Base-by-base conservation (phyloP, 331 rosid genomes). In the Rhamnella rubrinervis region DNA sequence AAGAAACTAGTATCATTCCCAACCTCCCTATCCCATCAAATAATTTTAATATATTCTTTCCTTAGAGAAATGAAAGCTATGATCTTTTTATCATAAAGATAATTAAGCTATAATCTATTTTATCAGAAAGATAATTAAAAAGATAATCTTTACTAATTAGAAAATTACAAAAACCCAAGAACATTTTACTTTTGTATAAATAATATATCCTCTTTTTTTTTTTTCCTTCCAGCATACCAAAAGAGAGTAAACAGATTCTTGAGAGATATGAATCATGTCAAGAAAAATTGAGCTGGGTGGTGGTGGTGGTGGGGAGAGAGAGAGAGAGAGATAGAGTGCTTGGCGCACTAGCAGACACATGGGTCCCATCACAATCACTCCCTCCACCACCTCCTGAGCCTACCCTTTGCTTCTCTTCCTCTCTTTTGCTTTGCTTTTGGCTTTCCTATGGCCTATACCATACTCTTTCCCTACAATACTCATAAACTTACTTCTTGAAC, bases 311-410 rank as follows among this genome's bases (percentile, higher is more conserved):
- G 23, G 53, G 28, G 62, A 55, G 63, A 38, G 40, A 8, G 77
- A 59, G 63, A 67, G 53, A 50, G 62, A 55, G 63, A 38, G 40
- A 8, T 77, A 59, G 63, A 67, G 86, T 82, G 85, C 82, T 58
- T 31, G 77, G 86, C 83, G 88, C 92, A 87, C 90, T 71, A 77
- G 75, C 74, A 81, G 86, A 85, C 88, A 85, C 31, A 40, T 62
- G 83, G 93, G 85, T 6, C 85, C 93, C 86, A 83, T 64, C 71
- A 59, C 61, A 83, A 87, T 87, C 90, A 85, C 81, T 80, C 62
- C 61, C 74, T 76, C 78, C 88, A 71, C 83, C 87, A 75, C 65
- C 78, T 68, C 49, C 39, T 31, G 63, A 70, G 18, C 81, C 73
- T 35, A 65, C 67, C 41, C 37, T 72, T 15, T 8, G 8, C 56